Conservation (phyloP, 331 rosid species). For the Quercus tomentella region DNA sequence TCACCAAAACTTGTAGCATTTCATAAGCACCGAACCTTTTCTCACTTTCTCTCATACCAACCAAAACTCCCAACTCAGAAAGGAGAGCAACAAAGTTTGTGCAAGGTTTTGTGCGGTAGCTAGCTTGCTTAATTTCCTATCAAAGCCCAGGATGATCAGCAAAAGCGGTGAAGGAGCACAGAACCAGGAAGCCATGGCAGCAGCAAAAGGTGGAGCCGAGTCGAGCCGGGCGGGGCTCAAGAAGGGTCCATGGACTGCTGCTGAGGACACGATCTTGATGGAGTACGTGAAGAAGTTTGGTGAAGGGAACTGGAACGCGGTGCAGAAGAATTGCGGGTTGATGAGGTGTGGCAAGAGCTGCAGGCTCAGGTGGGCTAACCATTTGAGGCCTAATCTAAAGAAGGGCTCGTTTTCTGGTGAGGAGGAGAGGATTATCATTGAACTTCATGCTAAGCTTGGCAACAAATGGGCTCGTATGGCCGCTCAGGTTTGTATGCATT, state of each 20-base stretch:
- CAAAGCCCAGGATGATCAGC: constrained; percentile 1
- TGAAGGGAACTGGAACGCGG: constrained; percentile 86
- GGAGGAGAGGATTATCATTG: constrained; percentile 60
- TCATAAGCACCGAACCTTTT: background rate
- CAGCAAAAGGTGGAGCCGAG: constrained; percentile 12
- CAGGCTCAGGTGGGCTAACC: constrained; percentile 87
- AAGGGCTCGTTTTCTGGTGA: constrained; percentile 62
- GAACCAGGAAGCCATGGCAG: background rate
- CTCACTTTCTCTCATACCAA: background rate
- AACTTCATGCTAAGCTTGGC: constrained; percentile 75
- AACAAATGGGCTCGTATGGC: constrained; percentile 98
- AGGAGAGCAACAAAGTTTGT: too few species aligned
- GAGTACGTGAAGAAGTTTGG: constrained; percentile 73
- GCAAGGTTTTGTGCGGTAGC: too few species aligned
- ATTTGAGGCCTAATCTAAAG: constrained; percentile 74
- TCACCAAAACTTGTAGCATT: background rate
- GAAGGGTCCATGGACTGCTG: constrained; percentile 86
- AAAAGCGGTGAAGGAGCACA: constrained; percentile 6
- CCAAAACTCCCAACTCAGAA: background rate
- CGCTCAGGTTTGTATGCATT: constrained; percentile 41
- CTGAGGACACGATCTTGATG: constrained; percentile 52
- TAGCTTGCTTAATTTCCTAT: too few species aligned
- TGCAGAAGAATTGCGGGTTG: constrained; percentile 60
- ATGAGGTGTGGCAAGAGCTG: constrained; percentile 83
- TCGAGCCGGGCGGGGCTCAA: constrained; percentile 26